Evolutionary conservation across 371 early-diverging fungal genomes (phyloP), one percentile per base, ranked within the genome.

Genomic region (Coemansia sp.): DNA sequence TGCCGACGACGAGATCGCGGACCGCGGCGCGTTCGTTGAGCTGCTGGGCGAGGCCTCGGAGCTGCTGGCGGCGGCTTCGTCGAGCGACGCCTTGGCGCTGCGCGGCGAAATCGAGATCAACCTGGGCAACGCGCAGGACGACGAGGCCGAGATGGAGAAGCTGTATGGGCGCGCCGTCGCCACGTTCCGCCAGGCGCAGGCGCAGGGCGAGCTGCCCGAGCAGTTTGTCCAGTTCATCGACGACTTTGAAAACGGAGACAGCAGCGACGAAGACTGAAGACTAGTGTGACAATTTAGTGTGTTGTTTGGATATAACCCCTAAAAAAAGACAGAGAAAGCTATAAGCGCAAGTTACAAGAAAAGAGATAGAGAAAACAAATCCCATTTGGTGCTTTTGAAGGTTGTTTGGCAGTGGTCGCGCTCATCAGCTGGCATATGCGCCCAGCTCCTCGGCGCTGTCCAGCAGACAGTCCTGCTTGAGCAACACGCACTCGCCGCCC

Each of bases 401-500:
- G 26, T 26, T 26, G 26, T 26, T 26, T 26, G 26, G 26, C 26
- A 26, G 26, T 26, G 26, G 26, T 26, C 26, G 26, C 26, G 26
- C 8, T 36, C 10, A 7, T 53, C n/a, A 74, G 58, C 62, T 65
- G 40, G 74, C 74, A 62, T 69, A 74, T 0, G 74, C 74, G 16
- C 74, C 74, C 59, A 74, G 66, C 49, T 74, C 74, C 38, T 74
- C 74, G 5, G 74, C 74, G 49, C 74, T 74, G 53, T 74, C 74
- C 53, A 74, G 36, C 26, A 74, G 49, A 30, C 74, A 74, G 47
- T 74, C 74, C 65, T 94, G 93, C 76, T 91, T 94, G 30, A 90
- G 79, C 59, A 95, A 75, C 4, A 86, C 84, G 72, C 95, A 94
- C 77, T 92, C 96, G 14, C 96, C 98, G 40, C 97, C 98, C 55